Evolutionary conservation across 2,329 filamentous ascomycete species (phyloP).

Genomic region (Penicillium sp.): DNA sequence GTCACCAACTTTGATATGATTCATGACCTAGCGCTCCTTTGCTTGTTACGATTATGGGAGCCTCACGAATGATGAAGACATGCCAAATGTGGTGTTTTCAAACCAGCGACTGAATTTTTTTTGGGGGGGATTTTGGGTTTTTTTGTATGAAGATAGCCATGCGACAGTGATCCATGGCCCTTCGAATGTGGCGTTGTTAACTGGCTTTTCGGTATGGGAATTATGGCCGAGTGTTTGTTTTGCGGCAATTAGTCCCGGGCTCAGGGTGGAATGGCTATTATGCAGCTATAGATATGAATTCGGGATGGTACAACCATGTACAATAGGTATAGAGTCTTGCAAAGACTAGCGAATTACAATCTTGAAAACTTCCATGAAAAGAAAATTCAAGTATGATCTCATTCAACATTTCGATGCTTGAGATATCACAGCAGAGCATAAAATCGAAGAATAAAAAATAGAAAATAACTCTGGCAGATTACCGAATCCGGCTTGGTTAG

Average conservation of each 20-base stretch:
- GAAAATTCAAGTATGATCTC: background rate
- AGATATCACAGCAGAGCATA: background rate
- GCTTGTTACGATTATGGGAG: slow-evolving; percentile 17
- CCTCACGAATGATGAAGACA: slow-evolving; percentile 21
- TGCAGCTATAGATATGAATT: background rate
- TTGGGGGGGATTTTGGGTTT: background rate
- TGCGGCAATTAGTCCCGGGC: background rate
- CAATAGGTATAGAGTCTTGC: slow-evolving; percentile 15
- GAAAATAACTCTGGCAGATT: slow-evolving; percentile 13
- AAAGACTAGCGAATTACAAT: background rate
- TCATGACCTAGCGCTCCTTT: slow-evolving; percentile 21
- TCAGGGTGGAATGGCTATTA: slow-evolving; percentile 5
- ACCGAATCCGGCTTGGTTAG: slow-evolving; percentile 34
- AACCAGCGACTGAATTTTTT: slow-evolving; percentile 9
- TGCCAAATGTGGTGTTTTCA: slow-evolving; percentile 6
- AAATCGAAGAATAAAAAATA: background rate
- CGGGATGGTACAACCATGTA: slow-evolving; percentile 14
- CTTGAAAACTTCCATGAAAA: background rate
- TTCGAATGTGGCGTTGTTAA: slow-evolving; percentile 5
- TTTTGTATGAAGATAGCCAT: slow-evolving; percentile 2
- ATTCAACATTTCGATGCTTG: background rate
- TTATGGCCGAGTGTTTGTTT: slow-evolving; percentile 1
- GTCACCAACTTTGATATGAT: slow-evolving; percentile 20
- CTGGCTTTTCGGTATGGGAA: background rate
- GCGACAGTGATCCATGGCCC: slow-evolving; percentile 1